Evolutionary conservation across 352 stramenopile genomes (phyloP), one percentile per base, ranked within the genome.

Genomic region (Phytophthora hybrid): DNA sequence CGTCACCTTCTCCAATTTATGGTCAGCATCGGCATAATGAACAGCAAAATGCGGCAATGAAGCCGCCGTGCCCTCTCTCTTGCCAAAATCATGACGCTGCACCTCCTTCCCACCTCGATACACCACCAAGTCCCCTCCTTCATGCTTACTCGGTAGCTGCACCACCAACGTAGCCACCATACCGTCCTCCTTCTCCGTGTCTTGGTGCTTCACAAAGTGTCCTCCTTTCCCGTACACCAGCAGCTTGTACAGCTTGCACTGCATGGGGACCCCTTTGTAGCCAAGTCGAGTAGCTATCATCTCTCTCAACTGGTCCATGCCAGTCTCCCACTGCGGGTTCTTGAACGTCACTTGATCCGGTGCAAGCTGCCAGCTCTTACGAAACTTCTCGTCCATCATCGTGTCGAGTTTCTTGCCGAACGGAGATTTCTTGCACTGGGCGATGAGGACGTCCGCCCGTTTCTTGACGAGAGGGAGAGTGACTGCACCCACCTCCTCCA

Each of bases 141-240:
- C 47, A 52, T 80, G 73, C 8, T 31, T 18, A n/a, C 74, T 69
- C 4, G 81, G 79, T 13, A 87, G 69, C 59, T 85, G 59, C 4
- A 89, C 59, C 51, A 88, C 64, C 4, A 89, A 60, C n/a, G 81
- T 85, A 0, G 77, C 81, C 41, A 89, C 83, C 79, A 87, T 87
- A 11, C 79, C 79, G 34, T 59, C 39, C 52, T 85, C 77, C 59
- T 89, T 87, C 70, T 89, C 81, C 49, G 74, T 87, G 62, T 87
- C 81, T 51, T 81, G 73, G 64, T 87, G 77, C n/a, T 53, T 64
- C 19, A 73, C 26, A 55, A 89, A 87, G 60, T 82, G 78, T 19
- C 79, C 81, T 5, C 75, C 79, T 47, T 59, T 47, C 23, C 81
- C 79, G 57, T 86, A 85, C 13, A 85, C 44, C 3, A 89, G 63